Base-by-base conservation (phyloP, 2,329 filamentous ascomycete species). In the Pseudogymnoascus sp. region DNA sequence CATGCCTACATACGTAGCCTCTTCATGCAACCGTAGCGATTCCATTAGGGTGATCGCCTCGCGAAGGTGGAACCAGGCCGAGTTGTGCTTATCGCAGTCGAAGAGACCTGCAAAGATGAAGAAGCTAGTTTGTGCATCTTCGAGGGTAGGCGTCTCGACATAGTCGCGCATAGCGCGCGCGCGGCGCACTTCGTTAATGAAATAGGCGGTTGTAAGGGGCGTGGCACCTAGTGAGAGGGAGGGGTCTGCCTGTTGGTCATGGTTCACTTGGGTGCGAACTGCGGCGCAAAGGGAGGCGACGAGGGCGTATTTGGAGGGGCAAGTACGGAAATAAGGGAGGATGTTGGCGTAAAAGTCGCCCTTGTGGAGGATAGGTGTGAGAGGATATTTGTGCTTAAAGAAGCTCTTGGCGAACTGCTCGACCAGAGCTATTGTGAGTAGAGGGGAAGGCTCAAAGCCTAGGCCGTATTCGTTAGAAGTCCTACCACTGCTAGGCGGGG, bases 1-100 rank as follows among this genome's bases (percentile, higher is more conserved):
- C 12, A 64, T 38, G 7, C 33, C 59, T 1, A 4, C 14, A 30
- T 72, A 73, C 0, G 69, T 68, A 0, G 9, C 5, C 25, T 72
- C 71, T 50, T 72, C 71, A 1, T 73, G 67, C 1, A 72, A 57
- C 0, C 70, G 66, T 0, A 72, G 60, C 0, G 68, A 60, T 30
- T 73, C 70, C 0, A 72, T 63, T 9, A 69, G 65, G 0, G 71
- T 72, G 1, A 70, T 71, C 0, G 71, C 61, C 53, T 73, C 70
- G 22, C 70, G 62, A 0, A 73, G 36, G 6, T 73, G 70, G 53
- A 69, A 71, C 72, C 72, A 74, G 0, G 72, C 71, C 0, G 70
- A 65, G 14, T 72, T 73, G 12, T 73, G 70, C 11, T 69, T 73
- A 1, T 66, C 68, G 15, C 71, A 58, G 0, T 67, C 68, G 14